These are phyloP conservation scores for Globisporangium perplexum DNA, from an alignment of 352 stramenopile species.

Conservation along the genomic window DNA sequence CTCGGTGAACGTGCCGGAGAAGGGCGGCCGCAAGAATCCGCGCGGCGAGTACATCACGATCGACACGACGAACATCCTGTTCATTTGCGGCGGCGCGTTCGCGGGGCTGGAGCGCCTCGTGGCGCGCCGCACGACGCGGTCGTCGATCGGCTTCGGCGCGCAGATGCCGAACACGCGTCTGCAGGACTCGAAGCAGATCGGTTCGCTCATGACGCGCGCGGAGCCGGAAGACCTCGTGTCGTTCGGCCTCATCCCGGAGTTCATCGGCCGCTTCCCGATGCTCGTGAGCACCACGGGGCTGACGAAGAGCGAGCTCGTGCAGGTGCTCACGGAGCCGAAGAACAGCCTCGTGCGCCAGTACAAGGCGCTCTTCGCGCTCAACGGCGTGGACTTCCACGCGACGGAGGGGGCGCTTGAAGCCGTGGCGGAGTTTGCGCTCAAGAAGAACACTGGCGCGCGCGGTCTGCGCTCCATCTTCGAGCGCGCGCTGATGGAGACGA, in stretches of 20 bases:
- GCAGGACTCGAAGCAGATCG: slow-evolving; percentile 80
- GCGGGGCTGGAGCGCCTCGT: slow-evolving; percentile 95
- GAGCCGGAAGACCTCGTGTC: slow-evolving; percentile 96
- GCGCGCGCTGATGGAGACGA: slow-evolving; percentile 93
- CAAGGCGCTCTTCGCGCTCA: slow-evolving; percentile 94
- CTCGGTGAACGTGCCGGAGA: slow-evolving; percentile 97
- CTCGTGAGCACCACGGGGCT: slow-evolving; percentile 94
- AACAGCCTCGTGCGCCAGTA: slow-evolving; percentile 98
- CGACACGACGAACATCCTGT: slow-evolving; percentile 98
- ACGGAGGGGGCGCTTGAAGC: slow-evolving; percentile 93
- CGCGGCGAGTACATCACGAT: slow-evolving; percentile 96
- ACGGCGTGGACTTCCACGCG: slow-evolving; percentile 95
- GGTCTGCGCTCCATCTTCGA: slow-evolving; percentile 95
- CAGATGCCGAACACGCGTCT: slow-evolving; percentile 86
- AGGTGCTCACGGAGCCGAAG: slow-evolving; percentile 96
- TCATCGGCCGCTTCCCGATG: slow-evolving; percentile 96
- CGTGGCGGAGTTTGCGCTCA: slow-evolving; percentile 90
- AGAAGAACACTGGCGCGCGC: slow-evolving; percentile 94
- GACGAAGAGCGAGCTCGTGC: slow-evolving; percentile 88
- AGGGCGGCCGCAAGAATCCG: slow-evolving; percentile 95
- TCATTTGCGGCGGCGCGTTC: slow-evolving; percentile 98
- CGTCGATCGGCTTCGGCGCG: slow-evolving; percentile 97
- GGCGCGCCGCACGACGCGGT: slow-evolving; percentile 86
- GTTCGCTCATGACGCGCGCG: slow-evolving; percentile 88
- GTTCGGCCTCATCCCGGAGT: slow-evolving; percentile 98